Percentiles rank a stretch among this genome's conserved stretches.
phyloP scores from a whole-genome alignment of 352 stramenopile species.

The Hyaloperonospora brassicae region DNA sequence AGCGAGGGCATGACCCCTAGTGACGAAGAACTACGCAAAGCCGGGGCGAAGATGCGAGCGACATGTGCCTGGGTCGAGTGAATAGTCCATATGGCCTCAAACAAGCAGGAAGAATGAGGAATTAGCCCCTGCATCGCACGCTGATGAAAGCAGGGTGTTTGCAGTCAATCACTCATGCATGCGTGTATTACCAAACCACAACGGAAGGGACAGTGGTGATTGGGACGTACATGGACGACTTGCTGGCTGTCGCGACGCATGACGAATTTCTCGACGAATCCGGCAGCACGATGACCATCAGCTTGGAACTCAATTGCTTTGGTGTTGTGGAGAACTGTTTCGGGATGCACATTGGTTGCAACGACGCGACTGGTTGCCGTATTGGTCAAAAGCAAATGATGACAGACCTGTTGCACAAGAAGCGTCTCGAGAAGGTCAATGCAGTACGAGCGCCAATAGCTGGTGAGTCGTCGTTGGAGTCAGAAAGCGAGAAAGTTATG shows the following conservation, averaged over 20 bases:
- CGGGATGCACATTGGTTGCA: too few relatives aligned
- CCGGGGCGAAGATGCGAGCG: not conserved
- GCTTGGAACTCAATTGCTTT: too few relatives aligned
- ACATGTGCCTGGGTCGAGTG: not conserved
- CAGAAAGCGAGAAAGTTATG: too few relatives aligned
- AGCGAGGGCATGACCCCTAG: not conserved
- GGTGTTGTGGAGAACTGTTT: too few relatives aligned
- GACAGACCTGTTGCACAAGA: not conserved
- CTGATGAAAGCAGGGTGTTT: not conserved
- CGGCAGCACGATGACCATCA: too few relatives aligned
- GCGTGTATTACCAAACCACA: not conserved
- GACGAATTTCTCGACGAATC: not conserved
- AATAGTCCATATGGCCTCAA: constrained; percentile 4
- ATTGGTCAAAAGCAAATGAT: not conserved
- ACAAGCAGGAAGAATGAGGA: constrained; percentile 1
- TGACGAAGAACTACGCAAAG: not conserved
- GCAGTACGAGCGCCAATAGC: not conserved
- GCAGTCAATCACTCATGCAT: not conserved
- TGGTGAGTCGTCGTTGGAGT: not conserved
- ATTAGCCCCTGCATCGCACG: not conserved
- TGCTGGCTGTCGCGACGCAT: too few relatives aligned
- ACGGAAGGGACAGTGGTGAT: not conserved
- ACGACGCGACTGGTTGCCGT: not conserved
- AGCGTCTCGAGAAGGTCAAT: not conserved
- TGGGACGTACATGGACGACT: too few relatives aligned